phyloP scores from a whole-genome alignment of 257 asterid genomes.

The Salvia hispanica region DNA sequence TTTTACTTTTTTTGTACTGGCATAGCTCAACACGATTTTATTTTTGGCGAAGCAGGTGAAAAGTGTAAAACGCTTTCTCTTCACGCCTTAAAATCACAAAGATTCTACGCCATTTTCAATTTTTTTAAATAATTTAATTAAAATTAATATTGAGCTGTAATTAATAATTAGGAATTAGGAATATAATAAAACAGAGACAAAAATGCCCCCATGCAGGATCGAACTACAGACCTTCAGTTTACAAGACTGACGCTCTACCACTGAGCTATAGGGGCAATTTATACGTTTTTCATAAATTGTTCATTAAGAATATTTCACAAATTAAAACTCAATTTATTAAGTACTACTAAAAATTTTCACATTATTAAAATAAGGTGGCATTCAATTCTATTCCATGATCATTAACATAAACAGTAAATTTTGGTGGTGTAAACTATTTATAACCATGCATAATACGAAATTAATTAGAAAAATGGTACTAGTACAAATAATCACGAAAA shows the following conservation, averaged over 20 bases:
- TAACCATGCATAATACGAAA: background rate
- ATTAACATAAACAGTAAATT: background rate
- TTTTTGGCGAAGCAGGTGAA: slow-evolving; percentile 6
- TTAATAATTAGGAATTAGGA: too few relatives aligned
- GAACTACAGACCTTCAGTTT: too few relatives aligned
- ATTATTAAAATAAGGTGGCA: background rate
- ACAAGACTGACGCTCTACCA: too few relatives aligned
- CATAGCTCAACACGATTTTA: slow-evolving; percentile 1
- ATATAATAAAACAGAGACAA: too few relatives aligned
- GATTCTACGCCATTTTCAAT: background rate
- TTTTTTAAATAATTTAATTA: background rate
- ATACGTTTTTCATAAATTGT: too few relatives aligned
- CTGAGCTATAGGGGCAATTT: background rate
- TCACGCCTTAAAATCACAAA: background rate
- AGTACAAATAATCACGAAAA: slow-evolving; percentile 5
- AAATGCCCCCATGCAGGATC: background rate
- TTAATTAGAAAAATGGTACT: background rate
- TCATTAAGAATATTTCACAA: too few relatives aligned
- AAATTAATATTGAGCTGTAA: too few relatives aligned
- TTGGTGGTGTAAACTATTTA: background rate
- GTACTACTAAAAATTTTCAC: background rate
- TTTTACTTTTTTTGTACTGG: background rate
- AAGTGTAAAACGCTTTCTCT: slow-evolving; percentile 9
- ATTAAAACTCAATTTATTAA: too few relatives aligned
- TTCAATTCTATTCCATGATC: background rate